Evolutionary conservation across 2,329 filamentous ascomycete species (phyloP).

Genomic region (Talaromyces amestolkiae): DNA sequence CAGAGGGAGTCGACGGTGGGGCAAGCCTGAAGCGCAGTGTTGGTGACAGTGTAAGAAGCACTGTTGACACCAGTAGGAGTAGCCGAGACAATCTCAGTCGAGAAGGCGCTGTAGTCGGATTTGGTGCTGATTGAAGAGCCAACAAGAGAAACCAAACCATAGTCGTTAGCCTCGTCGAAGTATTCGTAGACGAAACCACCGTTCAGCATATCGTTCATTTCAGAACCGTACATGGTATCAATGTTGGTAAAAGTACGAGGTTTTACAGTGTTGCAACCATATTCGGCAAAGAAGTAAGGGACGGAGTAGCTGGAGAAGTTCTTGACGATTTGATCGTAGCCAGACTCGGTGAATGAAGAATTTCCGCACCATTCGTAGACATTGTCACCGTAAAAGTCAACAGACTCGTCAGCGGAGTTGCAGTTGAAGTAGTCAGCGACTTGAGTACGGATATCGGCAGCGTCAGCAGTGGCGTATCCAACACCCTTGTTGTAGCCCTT

Average conservation of each 20-base stretch:
- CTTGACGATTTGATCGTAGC: constrained; percentile 76
- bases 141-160: constrained; percentile 54
- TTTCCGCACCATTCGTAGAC: constrained; percentile 97
- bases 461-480: constrained; percentile 94
- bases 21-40: constrained; percentile 67
- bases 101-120: constrained; percentile 71
- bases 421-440: constrained; percentile 96
- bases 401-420: constrained; percentile 61
- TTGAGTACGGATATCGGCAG: constrained; percentile 73
- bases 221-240: constrained; percentile 68
- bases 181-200: constrained; percentile 99
- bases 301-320: constrained; percentile 90
- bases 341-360: constrained; percentile 75
- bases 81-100: constrained; percentile 66
- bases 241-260: constrained; percentile 85
- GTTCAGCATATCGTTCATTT: constrained; percentile 87
- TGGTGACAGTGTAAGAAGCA: constrained; percentile 68
- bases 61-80: constrained; percentile 65
- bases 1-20: constrained; percentile 65
- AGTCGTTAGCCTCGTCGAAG: constrained; percentile 87
- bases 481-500: constrained; percentile 82
- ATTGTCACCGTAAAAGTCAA: constrained; percentile 99
- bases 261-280: constrained; percentile 79
- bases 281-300: constrained; percentile 97
- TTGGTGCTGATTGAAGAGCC: constrained; percentile 63